These are phyloP conservation scores for Nemania abortiva DNA, from an alignment of 2,329 filamentous ascomycete species.

Conservation along the genomic window DNA sequence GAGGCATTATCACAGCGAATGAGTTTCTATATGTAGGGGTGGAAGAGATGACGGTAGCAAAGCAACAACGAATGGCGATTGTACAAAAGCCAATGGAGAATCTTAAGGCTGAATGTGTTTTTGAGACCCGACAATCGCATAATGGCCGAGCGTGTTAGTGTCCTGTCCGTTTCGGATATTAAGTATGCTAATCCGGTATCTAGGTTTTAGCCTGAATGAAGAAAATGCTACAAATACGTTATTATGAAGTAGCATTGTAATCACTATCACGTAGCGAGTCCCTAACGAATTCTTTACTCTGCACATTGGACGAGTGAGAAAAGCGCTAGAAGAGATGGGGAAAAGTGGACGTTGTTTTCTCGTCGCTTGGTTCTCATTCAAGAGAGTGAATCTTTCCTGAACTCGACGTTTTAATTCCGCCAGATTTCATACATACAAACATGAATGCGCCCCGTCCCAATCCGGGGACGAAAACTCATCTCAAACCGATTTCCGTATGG, in stretches of 20 bases:
- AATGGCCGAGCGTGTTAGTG: neutral
- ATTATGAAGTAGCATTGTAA: neutral
- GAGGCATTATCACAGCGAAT: neutral
- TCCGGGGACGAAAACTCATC: slow-evolving; percentile 3
- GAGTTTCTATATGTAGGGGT: neutral
- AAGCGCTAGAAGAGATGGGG: neutral
- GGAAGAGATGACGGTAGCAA: neutral
- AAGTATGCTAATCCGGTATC: neutral
- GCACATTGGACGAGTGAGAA: neutral
- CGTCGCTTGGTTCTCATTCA: slow-evolving; percentile 2
- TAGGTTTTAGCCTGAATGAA: neutral
- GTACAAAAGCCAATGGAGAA: neutral
- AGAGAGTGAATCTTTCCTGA: neutral
- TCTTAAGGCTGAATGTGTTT: neutral
- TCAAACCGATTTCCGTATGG: slow-evolving; percentile 2
- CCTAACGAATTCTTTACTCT: neutral
- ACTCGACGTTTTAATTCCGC: slow-evolving; percentile 24
- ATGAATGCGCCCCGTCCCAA: slow-evolving; percentile 3
- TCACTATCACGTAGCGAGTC: neutral
- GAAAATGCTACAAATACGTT: neutral
- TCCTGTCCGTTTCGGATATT: neutral
- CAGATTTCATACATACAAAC: slow-evolving; percentile 9
- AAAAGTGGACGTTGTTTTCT: neutral
- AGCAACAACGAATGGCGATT: neutral
- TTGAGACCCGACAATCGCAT: neutral